Evolutionary conservation across 2,329 filamentous ascomycete genomes (phyloP), one percentile per base, ranked within the genome.

Genomic region (Monosporascus ibericus): DNA sequence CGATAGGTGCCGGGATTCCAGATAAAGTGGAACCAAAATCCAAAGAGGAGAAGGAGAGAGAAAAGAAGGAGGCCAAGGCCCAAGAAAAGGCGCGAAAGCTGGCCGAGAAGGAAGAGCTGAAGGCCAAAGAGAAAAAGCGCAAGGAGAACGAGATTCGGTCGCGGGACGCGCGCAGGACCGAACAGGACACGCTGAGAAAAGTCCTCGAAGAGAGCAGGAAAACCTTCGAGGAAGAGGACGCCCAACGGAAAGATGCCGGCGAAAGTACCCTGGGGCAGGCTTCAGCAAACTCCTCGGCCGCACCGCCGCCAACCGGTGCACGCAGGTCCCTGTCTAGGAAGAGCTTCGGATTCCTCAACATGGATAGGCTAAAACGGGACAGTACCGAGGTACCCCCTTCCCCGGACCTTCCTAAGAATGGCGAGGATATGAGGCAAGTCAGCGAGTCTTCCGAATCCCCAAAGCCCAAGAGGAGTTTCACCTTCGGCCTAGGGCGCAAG

Each of bases 301-400:
- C 24, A 7, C 42, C 17, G 30, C 24, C 42, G 22, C 5, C 42
- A 14, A 17, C 20, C 14, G 17, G 9, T 9, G 30, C 22, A 6
- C 42, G 86, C 68, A 92, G 89, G 73, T 91, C 88, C 57, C 80
- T 95, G 74, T 82, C 88, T 48, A 82, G 86, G 57, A 90, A 87
- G 69, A 87, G 88, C 59, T 85, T 89, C 63, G 81, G 79, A 34
- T 87, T 88, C 63, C 71, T 86, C 38, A 75, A 77, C 60, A 82
- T 81, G 55, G 77, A 81, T 55, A 77, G 72, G 58, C 58, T 63
- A 7, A 70, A 65, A 60, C 59, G 63, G 46, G 70, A 68, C 52
- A 69, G 69, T 49, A 59, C 62, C 44, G 68, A 72, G 27, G 64
- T 64, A 20, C 55, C 24, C 8, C 15, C 42, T 7, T n/a, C 42